Conservation (phyloP, 2,329 filamentous ascomycete species). For the Aspergillus udagawae region DNA sequence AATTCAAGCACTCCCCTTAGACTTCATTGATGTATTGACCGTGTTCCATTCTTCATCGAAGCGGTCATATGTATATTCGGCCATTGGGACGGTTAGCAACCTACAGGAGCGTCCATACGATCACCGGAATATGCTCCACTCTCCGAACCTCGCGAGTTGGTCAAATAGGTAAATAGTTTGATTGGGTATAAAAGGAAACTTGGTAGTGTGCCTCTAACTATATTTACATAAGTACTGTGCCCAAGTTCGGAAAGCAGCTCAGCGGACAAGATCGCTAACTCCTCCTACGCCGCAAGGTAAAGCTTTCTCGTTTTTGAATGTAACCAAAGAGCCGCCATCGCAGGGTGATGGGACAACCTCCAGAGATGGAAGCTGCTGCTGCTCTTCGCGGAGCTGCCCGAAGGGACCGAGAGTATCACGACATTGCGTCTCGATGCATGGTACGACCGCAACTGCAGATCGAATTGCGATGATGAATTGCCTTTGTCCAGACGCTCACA, state of each 20-base stretch:
- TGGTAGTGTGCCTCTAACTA: not conserved
- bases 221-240: not conserved
- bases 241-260: not conserved
- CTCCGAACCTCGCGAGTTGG: no score
- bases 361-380: not conserved
- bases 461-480: not conserved
- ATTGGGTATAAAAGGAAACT: constrained; percentile 14
- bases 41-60: no score
- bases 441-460: not conserved
- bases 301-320: not conserved
- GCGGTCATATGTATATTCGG: no score
- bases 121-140: no score
- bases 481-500: constrained; percentile 23
- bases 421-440: not conserved
- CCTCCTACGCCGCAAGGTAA: not conserved
- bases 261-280: not conserved
- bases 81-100: no score
- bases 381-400: not conserved
- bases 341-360: not conserved
- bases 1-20: not conserved
- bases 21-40: no score
- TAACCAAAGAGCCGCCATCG: not conserved
- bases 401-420: not conserved
- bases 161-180: not conserved
- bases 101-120: no score